Percentiles rank a stretch among this genome's conserved stretches.
phyloP scores from a whole-genome alignment of 169 alveolate species.

The Fabrea salina region DNA sequence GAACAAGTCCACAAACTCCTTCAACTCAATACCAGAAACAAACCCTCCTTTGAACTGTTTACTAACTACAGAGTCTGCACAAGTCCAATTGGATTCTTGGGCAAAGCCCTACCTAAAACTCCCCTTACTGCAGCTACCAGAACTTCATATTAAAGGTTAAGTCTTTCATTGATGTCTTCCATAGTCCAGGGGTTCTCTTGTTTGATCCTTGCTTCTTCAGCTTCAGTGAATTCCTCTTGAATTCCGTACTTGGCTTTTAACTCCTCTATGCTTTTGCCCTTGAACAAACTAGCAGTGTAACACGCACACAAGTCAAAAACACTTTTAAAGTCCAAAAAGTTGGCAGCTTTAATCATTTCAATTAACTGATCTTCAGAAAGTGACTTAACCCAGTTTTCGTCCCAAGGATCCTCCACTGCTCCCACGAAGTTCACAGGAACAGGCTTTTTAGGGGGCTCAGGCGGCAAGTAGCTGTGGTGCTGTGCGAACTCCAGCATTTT shows the following conservation, averaged over 20 bases:
- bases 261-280: constrained; percentile 38
- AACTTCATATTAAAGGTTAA: not conserved
- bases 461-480: not conserved
- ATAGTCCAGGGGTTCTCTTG: constrained; percentile 1
- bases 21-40: too few relatives aligned
- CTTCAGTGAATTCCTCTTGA: constrained; percentile 40
- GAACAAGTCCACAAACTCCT: too few relatives aligned
- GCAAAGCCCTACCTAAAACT: too few relatives aligned
- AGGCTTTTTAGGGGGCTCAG: not conserved
- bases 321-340: constrained; percentile 40
- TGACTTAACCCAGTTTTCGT: not conserved
- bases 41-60: too few relatives aligned
- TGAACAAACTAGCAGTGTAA: constrained; percentile 45
- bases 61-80: too few relatives aligned
- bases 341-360: constrained; percentile 58
- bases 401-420: not conserved
- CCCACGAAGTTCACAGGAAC: not conserved
- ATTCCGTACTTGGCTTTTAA: constrained; percentile 41
- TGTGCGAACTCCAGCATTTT: not conserved
- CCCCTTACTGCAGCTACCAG: too few relatives aligned
- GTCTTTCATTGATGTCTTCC: not conserved
- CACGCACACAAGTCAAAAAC: constrained; percentile 47
- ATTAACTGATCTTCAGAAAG: constrained; percentile 36
- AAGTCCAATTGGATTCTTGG: too few relatives aligned
- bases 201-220: constrained; percentile 14